These are phyloP conservation scores for Leptographium galeiforme DNA, from an alignment of 2,329 filamentous ascomycete species.

Conservation along the genomic window DNA sequence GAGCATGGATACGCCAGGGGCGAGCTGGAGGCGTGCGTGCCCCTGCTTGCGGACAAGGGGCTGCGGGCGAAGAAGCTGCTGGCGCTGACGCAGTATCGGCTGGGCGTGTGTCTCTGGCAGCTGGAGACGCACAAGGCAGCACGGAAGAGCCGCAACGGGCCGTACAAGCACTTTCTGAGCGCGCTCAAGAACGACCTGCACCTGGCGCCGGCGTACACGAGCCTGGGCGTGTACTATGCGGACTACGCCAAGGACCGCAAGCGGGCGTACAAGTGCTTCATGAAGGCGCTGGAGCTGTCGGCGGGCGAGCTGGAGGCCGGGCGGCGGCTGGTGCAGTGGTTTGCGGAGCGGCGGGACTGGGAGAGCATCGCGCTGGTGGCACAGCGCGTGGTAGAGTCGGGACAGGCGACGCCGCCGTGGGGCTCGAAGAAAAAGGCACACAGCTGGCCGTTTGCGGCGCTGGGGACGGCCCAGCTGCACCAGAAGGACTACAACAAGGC, in stretches of 20 bases:
- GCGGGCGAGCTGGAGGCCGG: conserved; percentile 75
- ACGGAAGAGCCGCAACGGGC: conserved; percentile 65
- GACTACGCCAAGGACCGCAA: conserved; percentile 83
- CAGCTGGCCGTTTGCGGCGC: conserved; percentile 89
- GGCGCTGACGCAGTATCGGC: conserved; percentile 72
- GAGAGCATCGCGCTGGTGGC: conserved; percentile 89
- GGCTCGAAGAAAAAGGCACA: conserved; percentile 87
- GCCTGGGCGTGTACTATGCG: conserved; percentile 76
- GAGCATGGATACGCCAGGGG: conserved; percentile 54
- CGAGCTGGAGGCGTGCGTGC: conserved; percentile 58
- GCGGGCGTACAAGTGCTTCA: conserved; percentile 81
- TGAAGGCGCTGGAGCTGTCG: conserved; percentile 91
- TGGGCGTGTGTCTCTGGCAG: conserved; percentile 81
- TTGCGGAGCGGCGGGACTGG: conserved; percentile 88
- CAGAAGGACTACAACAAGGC: conserved; percentile 82
- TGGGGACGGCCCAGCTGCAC: conserved; percentile 90
- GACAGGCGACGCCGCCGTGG: conserved; percentile 76
- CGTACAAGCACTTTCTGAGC: conserved; percentile 71
- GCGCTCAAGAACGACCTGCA: conserved; percentile 78
- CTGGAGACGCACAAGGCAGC: conserved; percentile 59
- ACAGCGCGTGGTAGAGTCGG: conserved; percentile 85
- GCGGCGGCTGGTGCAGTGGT: conserved; percentile 70
- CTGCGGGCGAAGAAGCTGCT: conserved; percentile 56
- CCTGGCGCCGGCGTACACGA: conserved; percentile 83
- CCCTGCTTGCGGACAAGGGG: conserved; percentile 45